phyloP scores from a whole-genome alignment of 2,329 filamentous ascomycete genomes.

The Colletotrichum costaricense region DNA sequence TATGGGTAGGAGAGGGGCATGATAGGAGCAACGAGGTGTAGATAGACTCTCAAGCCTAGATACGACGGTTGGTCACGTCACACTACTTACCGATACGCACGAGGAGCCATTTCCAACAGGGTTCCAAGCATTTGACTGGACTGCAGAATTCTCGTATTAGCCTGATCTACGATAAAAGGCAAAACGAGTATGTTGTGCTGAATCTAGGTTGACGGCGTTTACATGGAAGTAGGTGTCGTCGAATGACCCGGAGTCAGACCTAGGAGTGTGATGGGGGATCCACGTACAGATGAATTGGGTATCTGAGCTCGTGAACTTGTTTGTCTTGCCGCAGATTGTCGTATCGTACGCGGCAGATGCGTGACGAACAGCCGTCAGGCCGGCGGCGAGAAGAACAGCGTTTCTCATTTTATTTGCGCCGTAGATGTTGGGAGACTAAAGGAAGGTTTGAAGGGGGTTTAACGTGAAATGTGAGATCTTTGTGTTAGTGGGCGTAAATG shows the following conservation, averaged over 20 bases:
- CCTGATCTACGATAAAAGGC: not conserved
- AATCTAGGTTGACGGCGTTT: not conserved
- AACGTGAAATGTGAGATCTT: not conserved
- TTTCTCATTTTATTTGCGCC: slow-evolving; percentile 25
- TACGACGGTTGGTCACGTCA: not conserved
- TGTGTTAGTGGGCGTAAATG: not conserved
- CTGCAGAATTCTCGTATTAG: slow-evolving; percentile 34
- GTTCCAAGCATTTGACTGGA: slow-evolving; percentile 47
- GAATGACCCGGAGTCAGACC: not conserved
- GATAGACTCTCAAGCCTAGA: not conserved
- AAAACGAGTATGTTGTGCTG: not conserved
- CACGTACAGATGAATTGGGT: slow-evolving; percentile 41
- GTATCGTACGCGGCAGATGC: slow-evolving; percentile 41
- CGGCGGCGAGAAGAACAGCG: slow-evolving; percentile 24
- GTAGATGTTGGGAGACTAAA: not conserved
- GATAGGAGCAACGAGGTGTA: not conserved
- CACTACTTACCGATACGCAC: slow-evolving; percentile 43
- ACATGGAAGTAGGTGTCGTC: not conserved
- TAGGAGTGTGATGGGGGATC: not conserved
- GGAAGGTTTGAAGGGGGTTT: not conserved
- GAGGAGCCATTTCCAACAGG: slow-evolving; percentile 42
- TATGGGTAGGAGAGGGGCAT: not conserved
- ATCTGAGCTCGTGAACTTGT: slow-evolving; percentile 40
- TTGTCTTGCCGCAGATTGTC: slow-evolving; percentile 41
- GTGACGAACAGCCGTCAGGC: slow-evolving; percentile 25